A percentile compares a stretch with the other conserved stretches of the same genome.
Conservation (phyloP, 805 yeast species). For the Starmerella apis region DNA sequence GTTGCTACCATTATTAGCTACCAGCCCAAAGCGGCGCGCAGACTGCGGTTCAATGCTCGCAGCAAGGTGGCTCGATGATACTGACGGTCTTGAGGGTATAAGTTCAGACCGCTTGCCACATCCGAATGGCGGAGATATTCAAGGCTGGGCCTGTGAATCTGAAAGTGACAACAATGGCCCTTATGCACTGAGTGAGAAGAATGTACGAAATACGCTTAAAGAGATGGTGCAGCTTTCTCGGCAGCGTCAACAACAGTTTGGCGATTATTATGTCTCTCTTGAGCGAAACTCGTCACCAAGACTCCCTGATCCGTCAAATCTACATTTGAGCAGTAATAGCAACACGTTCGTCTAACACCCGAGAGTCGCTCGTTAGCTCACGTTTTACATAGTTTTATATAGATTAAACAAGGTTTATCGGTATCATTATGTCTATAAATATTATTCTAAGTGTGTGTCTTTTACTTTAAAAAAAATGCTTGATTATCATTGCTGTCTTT, state of each 20-base stretch:
- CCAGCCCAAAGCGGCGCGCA: slow-evolving; percentile 72
- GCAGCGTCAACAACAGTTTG: not conserved
- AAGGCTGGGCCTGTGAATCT: slow-evolving; percentile 78
- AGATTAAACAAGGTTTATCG: too few species aligned
- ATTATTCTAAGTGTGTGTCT: too few species aligned
- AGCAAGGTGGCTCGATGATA: slow-evolving; percentile 59
- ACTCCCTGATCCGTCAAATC: not conserved
- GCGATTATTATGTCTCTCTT: too few species aligned
- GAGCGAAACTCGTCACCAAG: not conserved
- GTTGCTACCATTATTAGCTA: slow-evolving; percentile 66
- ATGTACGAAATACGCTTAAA: slow-evolving; percentile 8
- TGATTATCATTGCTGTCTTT: not conserved
- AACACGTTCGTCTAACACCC: not conserved
- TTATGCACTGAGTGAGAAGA: slow-evolving; percentile 1
- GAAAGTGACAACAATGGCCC: not conserved
- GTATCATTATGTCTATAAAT: too few species aligned
- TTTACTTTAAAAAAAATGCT: too few species aligned
- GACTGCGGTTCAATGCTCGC: slow-evolving; percentile 94
- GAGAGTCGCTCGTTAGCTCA: too few species aligned
- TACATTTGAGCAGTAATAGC: not conserved
- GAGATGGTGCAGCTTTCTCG: slow-evolving; percentile 5
- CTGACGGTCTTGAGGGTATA: slow-evolving; percentile 62
- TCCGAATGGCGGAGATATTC: slow-evolving; percentile 75
- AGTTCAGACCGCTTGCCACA: slow-evolving; percentile 63
- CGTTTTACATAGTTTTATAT: too few species aligned